Evolutionary conservation across 2,329 filamentous ascomycete genomes (phyloP).

Genomic region (Diaporthe citrichinensis): DNA sequence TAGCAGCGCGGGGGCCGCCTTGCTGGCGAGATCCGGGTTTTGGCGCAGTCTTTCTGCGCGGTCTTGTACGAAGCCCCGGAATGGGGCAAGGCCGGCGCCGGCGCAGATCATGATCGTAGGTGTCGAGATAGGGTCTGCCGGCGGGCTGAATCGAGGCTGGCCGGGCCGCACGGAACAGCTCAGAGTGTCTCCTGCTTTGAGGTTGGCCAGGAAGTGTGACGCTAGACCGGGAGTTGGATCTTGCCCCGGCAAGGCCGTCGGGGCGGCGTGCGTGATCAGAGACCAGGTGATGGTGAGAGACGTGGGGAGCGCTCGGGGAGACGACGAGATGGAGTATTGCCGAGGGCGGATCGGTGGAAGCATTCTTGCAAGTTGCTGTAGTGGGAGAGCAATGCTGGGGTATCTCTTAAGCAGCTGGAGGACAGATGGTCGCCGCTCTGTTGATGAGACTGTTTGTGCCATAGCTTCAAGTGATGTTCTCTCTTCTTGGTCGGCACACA

Average conservation of each 20-base stretch:
- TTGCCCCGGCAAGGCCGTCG: no score
- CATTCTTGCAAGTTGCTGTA: conserved; percentile 68
- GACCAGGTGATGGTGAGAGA: conserved; percentile 60
- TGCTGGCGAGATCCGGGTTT: neutral
- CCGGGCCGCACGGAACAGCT: neutral
- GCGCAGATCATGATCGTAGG: conserved; percentile 66
- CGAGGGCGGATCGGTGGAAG: conserved; percentile 70
- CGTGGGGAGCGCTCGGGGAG: conserved; percentile 61
- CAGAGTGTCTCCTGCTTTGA: conserved; percentile 38
- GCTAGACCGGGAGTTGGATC: neutral
- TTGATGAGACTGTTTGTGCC: neutral
- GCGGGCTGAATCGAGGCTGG: conserved; percentile 57
- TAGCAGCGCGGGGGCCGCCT: conserved; percentile 54
- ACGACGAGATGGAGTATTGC: conserved; percentile 71
- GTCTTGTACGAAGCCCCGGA: conserved; percentile 53
- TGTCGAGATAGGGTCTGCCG: conserved; percentile 47
- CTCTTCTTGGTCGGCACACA: conserved; percentile 2
- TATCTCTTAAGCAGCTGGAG: conserved; percentile 70
- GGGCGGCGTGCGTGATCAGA: neutral
- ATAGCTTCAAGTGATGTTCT: neutral
- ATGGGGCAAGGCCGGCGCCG: conserved; percentile 65
- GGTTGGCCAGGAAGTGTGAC: conserved; percentile 56
- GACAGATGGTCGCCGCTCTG: conserved; percentile 61
- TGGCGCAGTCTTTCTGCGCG: conserved; percentile 45
- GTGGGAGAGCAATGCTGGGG: conserved; percentile 61